Conservation (phyloP, 1,139 yeast species). For the Blastobotrys ciferrii region DNA sequence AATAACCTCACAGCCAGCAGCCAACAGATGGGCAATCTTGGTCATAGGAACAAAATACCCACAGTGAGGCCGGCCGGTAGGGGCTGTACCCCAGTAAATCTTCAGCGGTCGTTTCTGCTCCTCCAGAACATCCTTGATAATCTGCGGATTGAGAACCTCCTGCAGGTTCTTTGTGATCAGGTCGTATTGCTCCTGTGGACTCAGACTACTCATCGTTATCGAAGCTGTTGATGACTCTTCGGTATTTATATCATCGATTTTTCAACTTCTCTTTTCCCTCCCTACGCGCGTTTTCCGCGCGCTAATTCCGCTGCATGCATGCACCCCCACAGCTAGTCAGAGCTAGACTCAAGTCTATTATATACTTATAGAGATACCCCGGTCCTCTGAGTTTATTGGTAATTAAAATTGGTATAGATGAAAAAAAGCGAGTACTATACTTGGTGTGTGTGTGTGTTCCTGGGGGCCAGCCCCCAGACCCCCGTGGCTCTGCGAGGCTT, state of each 20-base stretch:
- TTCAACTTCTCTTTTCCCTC: background rate
- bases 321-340: too few relatives aligned
- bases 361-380: too few relatives aligned
- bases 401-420: too few relatives aligned
- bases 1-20: slow-evolving; percentile 94
- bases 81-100: slow-evolving; percentile 96
- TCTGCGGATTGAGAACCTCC: slow-evolving; percentile 86
- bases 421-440: too few relatives aligned
- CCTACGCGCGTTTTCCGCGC: background rate
- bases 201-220: slow-evolving; percentile 15
- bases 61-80: slow-evolving; percentile 97
- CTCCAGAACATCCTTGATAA: slow-evolving; percentile 80
- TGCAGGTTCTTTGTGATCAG: slow-evolving; percentile 84
- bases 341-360: too few relatives aligned
- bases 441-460: too few relatives aligned
- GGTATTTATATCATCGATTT: slow-evolving; percentile 1
- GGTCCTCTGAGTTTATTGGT: too few relatives aligned
- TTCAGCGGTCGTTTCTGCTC: slow-evolving; percentile 77
- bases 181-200: slow-evolving; percentile 65
- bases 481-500: too few relatives aligned
- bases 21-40: slow-evolving; percentile 88
- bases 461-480: too few relatives aligned
- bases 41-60: slow-evolving; percentile 99
- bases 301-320: background rate
- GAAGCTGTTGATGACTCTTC: background rate